phyloP scores from a whole-genome alignment of 768 basidiomycete genomes.

The Chalciporus chontae region DNA sequence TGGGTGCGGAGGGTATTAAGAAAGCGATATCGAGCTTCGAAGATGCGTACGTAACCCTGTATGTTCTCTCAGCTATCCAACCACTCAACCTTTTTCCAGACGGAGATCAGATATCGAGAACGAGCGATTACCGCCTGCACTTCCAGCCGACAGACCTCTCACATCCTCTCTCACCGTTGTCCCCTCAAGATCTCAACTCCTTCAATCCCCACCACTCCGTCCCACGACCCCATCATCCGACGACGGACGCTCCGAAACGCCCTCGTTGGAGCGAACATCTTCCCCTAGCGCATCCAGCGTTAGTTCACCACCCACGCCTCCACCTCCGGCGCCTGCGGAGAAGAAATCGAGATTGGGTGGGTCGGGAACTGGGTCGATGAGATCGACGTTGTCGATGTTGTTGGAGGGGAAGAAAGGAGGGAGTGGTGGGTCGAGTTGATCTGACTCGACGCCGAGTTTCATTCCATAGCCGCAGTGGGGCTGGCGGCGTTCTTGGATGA shows the following conservation, averaged over 20 bases:
- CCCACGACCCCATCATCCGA: conserved; percentile 33
- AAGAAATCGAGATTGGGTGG: conserved; percentile 18
- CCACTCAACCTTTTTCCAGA: conserved; percentile 1
- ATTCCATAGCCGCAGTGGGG: no score
- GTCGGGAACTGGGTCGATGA: conserved; percentile 14
- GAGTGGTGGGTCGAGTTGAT: not conserved
- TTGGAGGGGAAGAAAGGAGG: conserved; percentile 25
- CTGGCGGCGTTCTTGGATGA: no score
- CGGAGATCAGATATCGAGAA: conserved; percentile 28
- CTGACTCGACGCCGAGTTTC: no score
- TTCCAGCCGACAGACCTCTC: conserved; percentile 8
- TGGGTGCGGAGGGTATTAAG: conserved; percentile 70
- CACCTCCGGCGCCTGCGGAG: conserved; percentile 16
- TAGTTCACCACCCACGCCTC: conserved; percentile 21
- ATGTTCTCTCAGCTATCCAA: not conserved
- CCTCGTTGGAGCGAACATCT: conserved; percentile 22
- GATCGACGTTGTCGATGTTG: conserved; percentile 25
- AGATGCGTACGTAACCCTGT: conserved; percentile 50
- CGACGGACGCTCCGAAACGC: conserved; percentile 24
- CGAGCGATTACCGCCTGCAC: conserved; percentile 25
- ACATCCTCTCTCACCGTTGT: not conserved
- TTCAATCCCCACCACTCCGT: not conserved
- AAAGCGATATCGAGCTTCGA: conserved; percentile 65
- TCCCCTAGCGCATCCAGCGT: conserved; percentile 24
- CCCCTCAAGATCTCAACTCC: not conserved